Evolutionary conservation across 2,329 filamentous ascomycete species (phyloP), one percentile per base, ranked within the genome.

Genomic region (Penicillium decumbens): DNA sequence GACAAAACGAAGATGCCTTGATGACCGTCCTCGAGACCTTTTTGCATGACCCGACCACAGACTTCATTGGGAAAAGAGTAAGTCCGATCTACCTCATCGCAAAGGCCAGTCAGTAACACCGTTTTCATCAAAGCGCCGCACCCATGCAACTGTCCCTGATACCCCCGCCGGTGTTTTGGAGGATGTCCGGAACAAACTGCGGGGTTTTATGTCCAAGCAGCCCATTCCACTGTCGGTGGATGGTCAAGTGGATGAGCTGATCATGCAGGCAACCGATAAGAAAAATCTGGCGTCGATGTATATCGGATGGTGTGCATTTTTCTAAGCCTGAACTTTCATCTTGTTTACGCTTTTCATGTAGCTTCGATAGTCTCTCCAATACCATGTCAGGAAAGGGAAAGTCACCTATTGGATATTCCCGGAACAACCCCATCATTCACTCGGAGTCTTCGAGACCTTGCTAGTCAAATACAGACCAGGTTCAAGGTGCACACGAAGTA

Each of bases 21-120:
- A 95, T 98, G 85, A 96, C 92, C 0, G 92, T 98, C 43, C 78
- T 99, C 1, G 95, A 98, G 73, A 91, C 93, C 0, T 99, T 98
- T 65, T 81, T 98, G 57, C 91, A 98, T 65, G 93, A 99, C 67
- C 93, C 93, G 0, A 97, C 95, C 12, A 84, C 95, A 10, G 95
- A 99, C 65, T 83, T 97, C 55, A 82, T 96, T 62, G 86, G 86
- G 45, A 89, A 87, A 67, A 83, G 82, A 60, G 77, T 78, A 57
- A 58, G 60, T 53, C 18, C 7, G 23, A 35, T 23, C n/a, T 9
- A 9, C 10, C 7, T 5, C 7, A 15, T 4, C 23, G 24, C 27
- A 41, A 18, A 29, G 29, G n/a, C 7, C 32, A 9, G 15, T 2
- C 10, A 28, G 20, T 49, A n/a, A 49, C 23, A 9, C 24, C n/a